Percentiles rank a stretch among this genome's conserved stretches.
Evolutionary conservation across 2,329 filamentous ascomycete genomes (phyloP).

Genomic region (Mariannaea elegans): DNA sequence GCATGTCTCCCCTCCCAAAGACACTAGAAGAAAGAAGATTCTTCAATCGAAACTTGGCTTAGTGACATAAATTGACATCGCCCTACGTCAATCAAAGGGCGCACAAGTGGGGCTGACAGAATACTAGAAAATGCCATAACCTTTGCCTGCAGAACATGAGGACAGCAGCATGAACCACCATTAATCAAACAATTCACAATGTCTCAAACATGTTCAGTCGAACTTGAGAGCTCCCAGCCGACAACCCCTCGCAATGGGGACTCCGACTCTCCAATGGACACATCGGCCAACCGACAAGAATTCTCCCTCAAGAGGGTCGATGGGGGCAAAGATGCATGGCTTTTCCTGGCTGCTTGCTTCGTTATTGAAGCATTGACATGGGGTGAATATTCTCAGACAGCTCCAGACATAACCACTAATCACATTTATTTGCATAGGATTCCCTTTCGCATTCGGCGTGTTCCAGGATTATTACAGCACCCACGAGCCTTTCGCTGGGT

Average conservation of each 20-base stretch:
- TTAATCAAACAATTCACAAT: neutral
- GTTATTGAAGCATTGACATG: constrained; percentile 46
- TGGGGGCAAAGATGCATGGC: constrained; percentile 46
- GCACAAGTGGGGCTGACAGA: neutral
- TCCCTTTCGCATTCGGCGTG: constrained; percentile 74
- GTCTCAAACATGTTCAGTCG: constrained; percentile 5
- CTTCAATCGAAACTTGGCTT: too few relatives aligned
- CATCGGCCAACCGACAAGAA: neutral
- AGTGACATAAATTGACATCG: neutral
- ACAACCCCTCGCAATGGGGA: neutral
- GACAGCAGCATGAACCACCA: neutral
- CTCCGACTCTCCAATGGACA: neutral
- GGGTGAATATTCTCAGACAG: constrained; percentile 33
- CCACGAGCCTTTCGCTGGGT: constrained; percentile 64
- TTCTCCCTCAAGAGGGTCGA: constrained; percentile 42
- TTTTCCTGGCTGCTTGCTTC: constrained; percentile 45
- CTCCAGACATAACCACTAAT: neutral
- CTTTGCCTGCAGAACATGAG: neutral
- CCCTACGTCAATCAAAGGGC: constrained; percentile 3
- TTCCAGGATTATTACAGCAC: constrained; percentile 75
- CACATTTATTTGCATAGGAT: constrained; percentile 55
- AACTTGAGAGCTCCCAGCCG: neutral
- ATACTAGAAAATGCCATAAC: neutral
- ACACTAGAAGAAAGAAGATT: too few relatives aligned
- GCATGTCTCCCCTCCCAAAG: too few relatives aligned